Conservation (phyloP, 2,329 filamentous ascomycete genomes). For the Botrytis galanthina region DNA sequence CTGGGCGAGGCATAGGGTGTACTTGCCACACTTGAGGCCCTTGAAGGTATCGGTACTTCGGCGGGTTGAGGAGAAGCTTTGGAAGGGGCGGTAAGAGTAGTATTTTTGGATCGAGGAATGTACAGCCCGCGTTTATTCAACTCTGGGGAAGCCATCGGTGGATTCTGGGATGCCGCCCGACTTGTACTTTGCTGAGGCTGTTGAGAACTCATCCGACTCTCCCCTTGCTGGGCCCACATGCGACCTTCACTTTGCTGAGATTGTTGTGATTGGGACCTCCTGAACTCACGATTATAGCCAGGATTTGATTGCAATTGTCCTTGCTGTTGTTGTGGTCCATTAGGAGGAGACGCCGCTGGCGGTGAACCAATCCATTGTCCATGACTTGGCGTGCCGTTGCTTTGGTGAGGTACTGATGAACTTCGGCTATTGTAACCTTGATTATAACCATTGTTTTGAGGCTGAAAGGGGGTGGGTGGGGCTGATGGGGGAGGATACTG, state of each 20-base stretch:
- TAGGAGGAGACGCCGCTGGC: not conserved
- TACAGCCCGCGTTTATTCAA: conserved; percentile 12
- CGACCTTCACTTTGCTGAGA: conserved; percentile 13
- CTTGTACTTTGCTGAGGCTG: conserved; percentile 8
- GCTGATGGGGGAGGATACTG: conserved; percentile 23
- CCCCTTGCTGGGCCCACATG: conserved; percentile 3
- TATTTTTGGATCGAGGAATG: conserved; percentile 10
- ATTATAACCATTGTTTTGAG: conserved; percentile 23
- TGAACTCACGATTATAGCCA: conserved; percentile 9
- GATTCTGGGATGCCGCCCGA: conserved; percentile 19
- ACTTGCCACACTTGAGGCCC: conserved; percentile 27
- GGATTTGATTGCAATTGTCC: not conserved
- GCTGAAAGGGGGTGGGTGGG: conserved; percentile 15
- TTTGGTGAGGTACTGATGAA: conserved; percentile 14
- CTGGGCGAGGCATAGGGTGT: conserved; percentile 22
- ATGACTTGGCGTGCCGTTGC: conserved; percentile 4
- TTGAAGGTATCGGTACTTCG: conserved; percentile 4
- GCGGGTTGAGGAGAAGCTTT: conserved; percentile 17
- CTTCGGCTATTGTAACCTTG: conserved; percentile 12
- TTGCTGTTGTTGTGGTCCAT: conserved; percentile 24
- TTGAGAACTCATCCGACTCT: conserved; percentile 5
- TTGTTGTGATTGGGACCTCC: conserved; percentile 15
- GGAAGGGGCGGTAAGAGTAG: conserved; percentile 14
- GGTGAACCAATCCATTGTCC: conserved; percentile 18
- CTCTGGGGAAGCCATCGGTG: conserved; percentile 7